Percentiles rank a stretch among this genome's conserved stretches.
phyloP scores from a whole-genome alignment of 306 rosid species.

The Cyamopsis tetragonoloba region DNA sequence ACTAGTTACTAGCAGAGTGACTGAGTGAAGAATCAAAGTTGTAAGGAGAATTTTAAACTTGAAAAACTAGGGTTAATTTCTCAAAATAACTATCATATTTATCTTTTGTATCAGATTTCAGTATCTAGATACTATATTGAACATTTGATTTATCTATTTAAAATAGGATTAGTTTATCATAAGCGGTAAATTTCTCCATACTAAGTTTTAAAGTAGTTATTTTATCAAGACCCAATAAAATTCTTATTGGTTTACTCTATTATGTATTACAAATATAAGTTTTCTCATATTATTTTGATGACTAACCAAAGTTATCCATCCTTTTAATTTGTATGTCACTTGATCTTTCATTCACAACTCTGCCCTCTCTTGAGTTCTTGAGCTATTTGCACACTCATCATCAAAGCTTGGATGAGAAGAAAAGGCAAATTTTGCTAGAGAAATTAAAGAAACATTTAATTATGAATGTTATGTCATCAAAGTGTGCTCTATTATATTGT shows the following conservation, averaged over 20 bases:
- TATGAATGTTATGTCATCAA: slow-evolving; percentile 17
- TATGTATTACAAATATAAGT: neutral
- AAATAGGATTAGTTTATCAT: no score
- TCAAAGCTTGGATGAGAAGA: slow-evolving; percentile 2
- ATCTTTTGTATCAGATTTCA: no score
- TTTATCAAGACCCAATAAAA: no score
- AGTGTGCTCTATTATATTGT: slow-evolving; percentile 24
- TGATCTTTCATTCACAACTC: neutral
- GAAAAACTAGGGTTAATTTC: no score
- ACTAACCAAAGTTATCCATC: neutral
- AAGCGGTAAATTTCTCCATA: no score
- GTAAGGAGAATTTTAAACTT: no score
- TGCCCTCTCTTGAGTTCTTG: neutral
- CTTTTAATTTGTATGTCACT: neutral
- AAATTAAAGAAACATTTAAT: slow-evolving; percentile 9
- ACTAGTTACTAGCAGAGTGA: no score
- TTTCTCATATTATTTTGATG: neutral
- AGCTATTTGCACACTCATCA: neutral
- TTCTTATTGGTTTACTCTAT: neutral
- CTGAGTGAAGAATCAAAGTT: neutral
- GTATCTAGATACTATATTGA: no score
- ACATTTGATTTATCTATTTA: no score
- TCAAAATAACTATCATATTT: no score
- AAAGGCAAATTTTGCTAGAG: neutral
- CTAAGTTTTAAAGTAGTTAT: no score